Evolutionary conservation across 768 basidiomycete species (phyloP), one percentile per base, ranked within the genome.

Genomic region (Chlorophyllum brunneum): DNA sequence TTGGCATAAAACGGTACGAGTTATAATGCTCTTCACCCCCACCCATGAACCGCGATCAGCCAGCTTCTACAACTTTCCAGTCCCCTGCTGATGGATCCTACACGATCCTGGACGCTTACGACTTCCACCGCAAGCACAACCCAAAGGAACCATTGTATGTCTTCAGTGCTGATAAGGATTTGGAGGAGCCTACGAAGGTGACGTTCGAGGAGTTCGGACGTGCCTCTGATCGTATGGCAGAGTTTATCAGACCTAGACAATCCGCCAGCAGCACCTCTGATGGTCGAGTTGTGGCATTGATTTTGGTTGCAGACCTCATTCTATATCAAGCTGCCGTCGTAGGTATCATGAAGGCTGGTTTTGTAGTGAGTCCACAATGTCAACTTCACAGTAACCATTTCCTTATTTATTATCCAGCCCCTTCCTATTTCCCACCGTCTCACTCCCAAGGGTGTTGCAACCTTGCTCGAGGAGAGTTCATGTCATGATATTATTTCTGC

Each of bases 181-280:
- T 62, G 15, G 13, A 10, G 4, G 51, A 58, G 20, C 54, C 66
- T 10, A 61, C 63, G 5, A 49, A 57, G 24, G 67, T 79, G 24
- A 65, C 70, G 4, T 68, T 69, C 44, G 49, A 74, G 6, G 75
- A 79, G 47, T 79, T 78, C 56, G 68, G 65, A 15, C 69, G 71
- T 8, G 78, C 76, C 7, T 68, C 66, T 36, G 71, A 78, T 51
- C 69, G 76, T 13, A 61, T 71, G 20, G 75, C 76, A 0, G 72
- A 72, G 54, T 54, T 59, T 18, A 38, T 78, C 10, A 65, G 71
- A 13, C 75, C 74, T 0, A 55, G 56, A 15, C 65, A 70, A 2
- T 46, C 43, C 29, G 65, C 71, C n/a, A n/a, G n/a, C n/a, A n/a
- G n/a, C n/a, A n/a, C n/a, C n/a, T n/a, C n/a, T n/a, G n/a, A n/a